Evolutionary conservation across 257 asterid species (phyloP).

Genomic region (Solanum rostratum): DNA sequence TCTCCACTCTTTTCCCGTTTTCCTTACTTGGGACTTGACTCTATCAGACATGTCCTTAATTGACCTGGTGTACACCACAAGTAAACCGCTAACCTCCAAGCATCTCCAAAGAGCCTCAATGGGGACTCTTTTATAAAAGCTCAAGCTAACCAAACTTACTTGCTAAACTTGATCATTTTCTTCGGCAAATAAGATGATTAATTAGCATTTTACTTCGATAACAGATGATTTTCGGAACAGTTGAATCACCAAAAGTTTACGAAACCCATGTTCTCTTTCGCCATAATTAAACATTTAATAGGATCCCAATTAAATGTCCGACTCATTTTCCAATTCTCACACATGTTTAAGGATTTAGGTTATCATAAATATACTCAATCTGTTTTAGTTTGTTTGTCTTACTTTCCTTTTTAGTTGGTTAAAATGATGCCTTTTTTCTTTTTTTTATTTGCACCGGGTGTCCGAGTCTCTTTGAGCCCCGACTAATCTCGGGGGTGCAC

Average conservation of each 20-base stretch:
- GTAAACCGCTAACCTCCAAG: not conserved
- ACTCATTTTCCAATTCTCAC: not conserved
- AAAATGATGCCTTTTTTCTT: not conserved
- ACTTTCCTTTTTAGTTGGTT: not conserved
- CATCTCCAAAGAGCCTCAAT: not conserved
- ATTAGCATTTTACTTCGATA: not conserved
- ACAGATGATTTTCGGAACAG: not conserved
- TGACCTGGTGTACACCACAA: not conserved
- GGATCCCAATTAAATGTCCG: not conserved
- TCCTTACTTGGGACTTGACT: not conserved
- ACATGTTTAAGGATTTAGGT: not conserved
- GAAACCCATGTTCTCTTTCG: not conserved
- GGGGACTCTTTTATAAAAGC: not conserved
- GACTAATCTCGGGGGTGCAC: too few species aligned
- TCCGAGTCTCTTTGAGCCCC: too few species aligned
- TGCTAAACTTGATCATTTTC: not conserved
- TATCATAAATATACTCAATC: not conserved
- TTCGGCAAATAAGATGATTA: not conserved
- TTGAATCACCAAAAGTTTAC: not conserved
- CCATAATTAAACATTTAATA: not conserved
- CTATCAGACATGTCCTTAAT: not conserved
- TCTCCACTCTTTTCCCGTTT: not conserved
- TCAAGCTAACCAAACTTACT: not conserved
- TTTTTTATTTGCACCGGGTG: too few species aligned
- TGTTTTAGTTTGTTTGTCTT: not conserved